Base-by-base conservation (phyloP, 768 basidiomycete species). In the Neoboletus brunneissimus region DNA sequence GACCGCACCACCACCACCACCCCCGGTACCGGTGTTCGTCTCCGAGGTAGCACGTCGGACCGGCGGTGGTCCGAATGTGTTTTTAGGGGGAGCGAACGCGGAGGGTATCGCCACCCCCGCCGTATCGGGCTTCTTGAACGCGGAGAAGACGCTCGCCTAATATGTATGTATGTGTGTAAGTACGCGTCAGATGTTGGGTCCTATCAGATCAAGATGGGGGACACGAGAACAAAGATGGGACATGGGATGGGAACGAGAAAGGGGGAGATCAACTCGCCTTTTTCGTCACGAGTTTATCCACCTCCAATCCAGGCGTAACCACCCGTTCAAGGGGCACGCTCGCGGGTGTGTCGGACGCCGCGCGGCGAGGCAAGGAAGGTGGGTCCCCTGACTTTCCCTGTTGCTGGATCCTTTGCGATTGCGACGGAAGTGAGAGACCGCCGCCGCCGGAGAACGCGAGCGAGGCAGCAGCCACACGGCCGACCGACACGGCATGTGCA, bases 381-480 rank as follows among this genome's bases (percentile, higher is more conserved):
- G 29, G 9, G 9, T 34, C 31, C 31, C 20, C 31, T 8, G 20
- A 2, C n/a, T 22, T 18, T 20, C 40, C 18, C 15, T 29, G 52
- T 0, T 54, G 53, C 0, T 54, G 53, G 35, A 49, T 13, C 13
- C 23, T 13, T 6, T 40, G 54, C 5, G 54, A 18, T 48, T 12
- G 34, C 0, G 34, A 18, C 12, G 34, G 3, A 22, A 18, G 13
- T 23, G 31, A 22, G 22, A 11, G 16, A 34, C 47, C 47, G 9
- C 47, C 31, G 15, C 31, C 35, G 12, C 49, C 37, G 1, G 62
- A 83, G 59, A 84, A 79, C 34, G 80, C 75, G 11, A 77, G 66
- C 20, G 82, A 77, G 4, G 83, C 80, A 6, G 85, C 82, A 1
- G 85, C 84, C 31, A 87, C 78, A 25, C 83, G 78, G 7, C 83